Percentiles rank a stretch among this genome's conserved stretches.
These are phyloP conservation scores for Colletotrichum falcatum DNA, from an alignment of 2,329 filamentous ascomycete genomes.

Conservation along the genomic window DNA sequence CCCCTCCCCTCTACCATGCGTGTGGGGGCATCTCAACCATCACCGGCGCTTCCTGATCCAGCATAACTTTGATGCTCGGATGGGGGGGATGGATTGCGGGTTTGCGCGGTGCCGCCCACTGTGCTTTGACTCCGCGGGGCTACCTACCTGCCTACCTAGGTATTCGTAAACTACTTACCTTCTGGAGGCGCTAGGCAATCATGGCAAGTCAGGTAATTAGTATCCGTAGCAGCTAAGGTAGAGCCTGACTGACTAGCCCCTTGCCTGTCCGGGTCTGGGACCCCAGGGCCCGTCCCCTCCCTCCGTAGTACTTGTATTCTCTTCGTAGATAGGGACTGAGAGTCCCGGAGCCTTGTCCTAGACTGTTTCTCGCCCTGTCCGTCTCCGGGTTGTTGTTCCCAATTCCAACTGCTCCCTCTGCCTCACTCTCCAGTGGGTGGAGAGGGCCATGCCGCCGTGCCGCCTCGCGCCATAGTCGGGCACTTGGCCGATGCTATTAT, in stretches of 20 bases:
- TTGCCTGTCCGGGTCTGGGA: background rate
- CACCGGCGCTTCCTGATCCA: constrained; percentile 12
- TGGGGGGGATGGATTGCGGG: constrained; percentile 1
- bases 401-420: background rate
- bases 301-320: too few relatives aligned
- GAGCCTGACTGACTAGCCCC: constrained; percentile 1
- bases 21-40: constrained; percentile 12
- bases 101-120: background rate
- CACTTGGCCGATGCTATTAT: constrained; percentile 24
- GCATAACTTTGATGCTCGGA: constrained; percentile 2
- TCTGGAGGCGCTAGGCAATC: constrained; percentile 20
- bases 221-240: background rate
- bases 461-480: constrained; percentile 1
- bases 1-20: background rate
- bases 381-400: background rate
- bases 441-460: constrained; percentile 14
- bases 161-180: too few relatives aligned
- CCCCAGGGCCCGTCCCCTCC: background rate
- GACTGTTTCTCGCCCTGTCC: constrained; percentile 25
- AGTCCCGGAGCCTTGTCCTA: constrained; percentile 19
- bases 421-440: too few relatives aligned
- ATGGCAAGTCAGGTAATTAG: constrained; percentile 21
- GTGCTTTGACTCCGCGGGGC: background rate
- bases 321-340: too few relatives aligned
- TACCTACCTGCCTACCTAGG: too few relatives aligned